Evolutionary conservation across 257 asterid species (phyloP).

Genomic region (Fraxinus pennsylvanica): DNA sequence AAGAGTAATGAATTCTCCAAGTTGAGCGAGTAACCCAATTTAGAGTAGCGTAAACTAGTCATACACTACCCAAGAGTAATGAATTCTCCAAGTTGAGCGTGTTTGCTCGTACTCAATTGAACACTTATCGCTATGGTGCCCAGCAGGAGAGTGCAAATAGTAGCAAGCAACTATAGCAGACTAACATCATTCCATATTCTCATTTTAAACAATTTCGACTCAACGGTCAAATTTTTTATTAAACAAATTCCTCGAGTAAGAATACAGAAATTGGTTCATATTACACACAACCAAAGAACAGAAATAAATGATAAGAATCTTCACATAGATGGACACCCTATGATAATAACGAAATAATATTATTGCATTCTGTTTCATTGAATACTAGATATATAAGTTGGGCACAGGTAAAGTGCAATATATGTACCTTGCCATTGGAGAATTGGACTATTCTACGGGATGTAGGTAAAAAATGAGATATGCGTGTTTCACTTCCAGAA

Average conservation of each 20-base stretch:
- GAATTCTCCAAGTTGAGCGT: neutral
- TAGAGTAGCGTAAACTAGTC: too few relatives aligned
- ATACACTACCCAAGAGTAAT: too few relatives aligned
- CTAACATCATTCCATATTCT: neutral
- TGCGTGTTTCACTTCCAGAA: conserved; percentile 75
- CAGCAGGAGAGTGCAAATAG: neutral
- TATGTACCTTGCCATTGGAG: conserved; percentile 85
- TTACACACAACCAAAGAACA: conserved; percentile 1
- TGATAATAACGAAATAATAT: neutral
- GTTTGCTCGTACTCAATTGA: neutral
- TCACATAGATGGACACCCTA: neutral
- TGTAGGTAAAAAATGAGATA: conserved; percentile 97
- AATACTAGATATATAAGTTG: neutral
- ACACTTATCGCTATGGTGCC: neutral
- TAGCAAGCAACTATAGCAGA: neutral
- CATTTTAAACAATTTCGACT: neutral
- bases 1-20: neutral
- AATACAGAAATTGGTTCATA: neutral
- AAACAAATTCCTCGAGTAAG: neutral
- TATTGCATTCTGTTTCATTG: neutral
- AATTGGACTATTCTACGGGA: conserved; percentile 97
- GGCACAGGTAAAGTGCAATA: conserved; percentile 8
- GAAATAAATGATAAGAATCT: neutral
- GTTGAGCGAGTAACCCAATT: too few relatives aligned
- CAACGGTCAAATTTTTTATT: neutral